Evolutionary conservation across 352 stramenopile genomes (phyloP), one percentile per base, ranked within the genome.

Genomic region (Pythium phragmiticola): DNA sequence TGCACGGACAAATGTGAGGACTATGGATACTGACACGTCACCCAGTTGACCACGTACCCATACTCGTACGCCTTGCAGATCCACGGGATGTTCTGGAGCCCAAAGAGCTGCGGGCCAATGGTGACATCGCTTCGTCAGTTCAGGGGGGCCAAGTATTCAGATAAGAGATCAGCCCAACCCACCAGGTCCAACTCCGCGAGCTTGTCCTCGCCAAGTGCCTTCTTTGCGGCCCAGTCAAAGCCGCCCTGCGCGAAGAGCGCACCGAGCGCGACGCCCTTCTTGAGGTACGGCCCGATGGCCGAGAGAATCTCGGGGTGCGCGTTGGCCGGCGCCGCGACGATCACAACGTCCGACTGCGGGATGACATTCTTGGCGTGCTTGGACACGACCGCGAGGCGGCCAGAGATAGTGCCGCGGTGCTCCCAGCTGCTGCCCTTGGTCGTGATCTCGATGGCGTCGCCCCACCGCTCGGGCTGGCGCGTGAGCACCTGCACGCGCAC

Each of bases 21-120:
- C 2, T 5, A 50, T 9, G 45, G 21, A 16, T 9, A 50, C 7
- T 0, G 28, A 16, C 45, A 26, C 7, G 7, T 2, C 7, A 13
- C 12, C 16, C 26, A 4, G 21, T 4, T 14, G 5, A 2, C 0
- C 21, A 64, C 71, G 48, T 55, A 90, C 82, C 83, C 82, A 59
- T 97, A 97, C 65, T 94, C 76, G 26, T 80, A 88, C 33, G 86
- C 83, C 73, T 97, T 97, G 80, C 90, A 97, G 72, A 97, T 97
- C 90, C 90, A 97, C 49, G 90, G 90, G 66, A 97, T 97, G 81
- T 97, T 97, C 65, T 97, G 90, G 34, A 97, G 74, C 60, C 90
- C 90, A 60, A 97, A 97, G 57, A 97, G 80, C 80, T 92, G 59
- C 49, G 66, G 19, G 54, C 46, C 7, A 47, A 9, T 41, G 5